Conservation (phyloP, 164 flowering plant genomes). For the Chimonanthus salicifolius region DNA sequence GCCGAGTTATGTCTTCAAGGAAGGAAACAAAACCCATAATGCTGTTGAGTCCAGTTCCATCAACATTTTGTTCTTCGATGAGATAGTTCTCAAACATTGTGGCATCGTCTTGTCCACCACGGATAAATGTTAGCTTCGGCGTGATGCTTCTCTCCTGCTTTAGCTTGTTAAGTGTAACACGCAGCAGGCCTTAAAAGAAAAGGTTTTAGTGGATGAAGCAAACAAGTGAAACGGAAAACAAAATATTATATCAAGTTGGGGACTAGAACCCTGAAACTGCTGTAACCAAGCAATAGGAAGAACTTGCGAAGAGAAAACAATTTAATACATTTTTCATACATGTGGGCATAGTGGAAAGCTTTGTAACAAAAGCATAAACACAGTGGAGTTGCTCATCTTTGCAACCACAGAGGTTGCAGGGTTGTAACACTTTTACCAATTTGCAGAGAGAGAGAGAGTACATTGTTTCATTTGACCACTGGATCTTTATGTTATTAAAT, state of each 20-base stretch:
- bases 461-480: too few relatives aligned
- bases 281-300: not conserved
- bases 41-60: constrained; percentile 74
- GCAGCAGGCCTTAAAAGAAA: constrained; percentile 56
- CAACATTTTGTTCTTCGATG: constrained; percentile 93
- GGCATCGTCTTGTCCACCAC: constrained; percentile 88
- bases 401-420: too few relatives aligned
- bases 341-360: too few relatives aligned
- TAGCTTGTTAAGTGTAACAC: constrained; percentile 74
- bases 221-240: not conserved
- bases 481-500: too few relatives aligned
- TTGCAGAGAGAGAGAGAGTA: too few relatives aligned
- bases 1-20: constrained; percentile 64
- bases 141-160: constrained; percentile 93
- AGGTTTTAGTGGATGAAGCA: constrained; percentile 1
- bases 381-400: too few relatives aligned
- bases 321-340: too few relatives aligned
- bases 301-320: not conserved
- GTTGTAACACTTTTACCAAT: too few relatives aligned
- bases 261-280: not conserved
- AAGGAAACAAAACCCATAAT: constrained; percentile 86
- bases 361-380: too few relatives aligned
- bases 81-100: constrained; percentile 83
- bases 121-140: constrained; percentile 76
- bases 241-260: not conserved